These are phyloP conservation scores for Tetrahymena thermophila DNA, from an alignment of 73 alveolate species.

Conservation along the genomic window DNA sequence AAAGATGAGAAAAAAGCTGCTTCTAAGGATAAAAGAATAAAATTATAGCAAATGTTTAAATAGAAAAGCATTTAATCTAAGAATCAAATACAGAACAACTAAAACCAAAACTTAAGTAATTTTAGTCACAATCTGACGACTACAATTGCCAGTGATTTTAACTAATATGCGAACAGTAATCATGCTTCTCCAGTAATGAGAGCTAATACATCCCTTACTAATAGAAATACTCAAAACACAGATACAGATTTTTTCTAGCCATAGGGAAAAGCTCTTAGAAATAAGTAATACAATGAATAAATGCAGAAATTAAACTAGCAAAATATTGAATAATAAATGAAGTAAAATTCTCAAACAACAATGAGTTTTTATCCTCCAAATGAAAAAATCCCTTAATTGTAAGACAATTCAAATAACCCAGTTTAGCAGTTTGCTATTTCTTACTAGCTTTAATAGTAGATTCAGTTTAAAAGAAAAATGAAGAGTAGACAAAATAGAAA, in stretches of 20 bases:
- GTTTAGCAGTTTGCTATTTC: background rate
- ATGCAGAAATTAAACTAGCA: background rate
- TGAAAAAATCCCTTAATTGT: background rate
- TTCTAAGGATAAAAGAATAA: background rate
- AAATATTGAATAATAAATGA: background rate
- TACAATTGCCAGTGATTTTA: background rate
- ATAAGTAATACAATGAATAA: background rate
- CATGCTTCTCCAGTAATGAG: background rate
- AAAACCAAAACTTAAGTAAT: too few relatives aligned
- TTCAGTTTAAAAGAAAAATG: background rate
- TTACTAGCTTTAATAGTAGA: background rate
- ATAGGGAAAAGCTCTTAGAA: background rate
- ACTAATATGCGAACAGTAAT: background rate
- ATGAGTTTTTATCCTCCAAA: background rate
- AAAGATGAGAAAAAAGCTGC: background rate
- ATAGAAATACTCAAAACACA: background rate
- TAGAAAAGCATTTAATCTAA: background rate
- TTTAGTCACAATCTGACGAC: background rate
- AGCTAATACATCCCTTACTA: background rate
- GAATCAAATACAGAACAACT: too few relatives aligned
- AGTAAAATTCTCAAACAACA: background rate
- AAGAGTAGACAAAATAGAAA: background rate
- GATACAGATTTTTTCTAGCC: background rate
- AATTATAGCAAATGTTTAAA: background rate
- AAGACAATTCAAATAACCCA: background rate